phyloP scores from a whole-genome alignment of 1,284 basidiomycete genomes.

The Rhodotorula sp. region DNA sequence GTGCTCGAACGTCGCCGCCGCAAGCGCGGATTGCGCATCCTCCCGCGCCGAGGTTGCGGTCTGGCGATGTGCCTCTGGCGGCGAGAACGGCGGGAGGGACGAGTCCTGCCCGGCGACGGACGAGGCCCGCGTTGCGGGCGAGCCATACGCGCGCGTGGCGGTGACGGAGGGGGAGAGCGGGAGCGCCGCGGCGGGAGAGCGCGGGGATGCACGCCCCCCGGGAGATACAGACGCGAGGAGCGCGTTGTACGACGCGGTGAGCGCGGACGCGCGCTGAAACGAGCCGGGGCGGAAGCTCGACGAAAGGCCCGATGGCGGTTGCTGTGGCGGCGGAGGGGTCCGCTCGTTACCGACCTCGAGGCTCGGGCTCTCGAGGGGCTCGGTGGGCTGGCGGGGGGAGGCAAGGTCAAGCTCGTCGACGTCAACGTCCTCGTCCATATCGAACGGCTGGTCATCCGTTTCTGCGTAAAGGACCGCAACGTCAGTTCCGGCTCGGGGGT shows the following conservation, averaged over 20 bases:
- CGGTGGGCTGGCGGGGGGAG: neutral
- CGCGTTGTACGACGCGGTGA: constrained; percentile 37
- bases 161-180: neutral
- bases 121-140: neutral
- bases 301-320: neutral
- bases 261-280: constrained; percentile 28
- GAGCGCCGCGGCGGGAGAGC: neutral
- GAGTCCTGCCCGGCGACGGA: neutral
- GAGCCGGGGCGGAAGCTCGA: constrained; percentile 23
- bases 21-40: constrained; percentile 1
- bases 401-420: constrained; percentile 1
- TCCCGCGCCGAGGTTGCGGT: constrained; percentile 3
- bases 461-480: neutral
- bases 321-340: neutral
- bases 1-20: constrained; percentile 2
- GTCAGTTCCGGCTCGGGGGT: neutral
- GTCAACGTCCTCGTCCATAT: constrained; percentile 46
- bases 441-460: constrained; percentile 26
- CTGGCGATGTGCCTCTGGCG: constrained; percentile 2
- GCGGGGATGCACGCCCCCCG: neutral
- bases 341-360: neutral
- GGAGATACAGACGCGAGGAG: constrained; percentile 22
- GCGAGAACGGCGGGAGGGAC: constrained; percentile 13
- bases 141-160: neutral
- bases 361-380: neutral